A percentile compares a stretch with the other conserved stretches of the same genome.
Evolutionary conservation across 805 yeast genomes (phyloP).

Genomic region (Starmerella apis): DNA sequence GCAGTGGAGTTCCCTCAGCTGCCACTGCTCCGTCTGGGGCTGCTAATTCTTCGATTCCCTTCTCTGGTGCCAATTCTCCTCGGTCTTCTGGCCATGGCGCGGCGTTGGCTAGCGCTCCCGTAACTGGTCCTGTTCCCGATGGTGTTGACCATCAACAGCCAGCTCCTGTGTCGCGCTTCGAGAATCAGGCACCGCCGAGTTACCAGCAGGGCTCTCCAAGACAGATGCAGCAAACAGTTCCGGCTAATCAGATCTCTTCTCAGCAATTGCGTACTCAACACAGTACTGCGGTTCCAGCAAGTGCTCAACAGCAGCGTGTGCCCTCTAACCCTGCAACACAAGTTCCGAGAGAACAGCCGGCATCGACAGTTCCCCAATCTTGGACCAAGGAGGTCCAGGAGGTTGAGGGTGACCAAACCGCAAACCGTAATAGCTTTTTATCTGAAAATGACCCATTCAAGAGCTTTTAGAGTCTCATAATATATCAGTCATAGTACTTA

Average conservation of each 20-base stretch:
- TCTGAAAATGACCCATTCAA: constrained; percentile 7
- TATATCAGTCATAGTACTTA: too few relatives aligned
- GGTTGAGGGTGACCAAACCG: not conserved
- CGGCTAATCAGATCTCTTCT: not conserved
- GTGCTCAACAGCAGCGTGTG: too few relatives aligned
- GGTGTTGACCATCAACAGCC: too few relatives aligned
- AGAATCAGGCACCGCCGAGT: too few relatives aligned
- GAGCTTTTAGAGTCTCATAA: constrained; percentile 1
- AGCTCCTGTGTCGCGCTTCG: too few relatives aligned
- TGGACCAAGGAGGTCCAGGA: not conserved
- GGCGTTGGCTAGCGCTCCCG: too few relatives aligned
- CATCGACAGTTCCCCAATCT: not conserved
- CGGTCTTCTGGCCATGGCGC: not conserved
- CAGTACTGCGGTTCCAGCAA: not conserved
- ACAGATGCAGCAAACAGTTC: not conserved
- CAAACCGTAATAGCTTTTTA: not conserved
- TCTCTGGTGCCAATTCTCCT: not conserved
- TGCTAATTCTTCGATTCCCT: too few relatives aligned
- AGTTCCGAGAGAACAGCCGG: not conserved
- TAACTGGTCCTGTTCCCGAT: too few relatives aligned
- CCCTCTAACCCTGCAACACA: not conserved
- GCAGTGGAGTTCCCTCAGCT: not conserved
- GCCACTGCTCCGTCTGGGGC: too few relatives aligned
- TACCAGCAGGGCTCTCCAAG: not conserved
- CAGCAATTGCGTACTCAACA: not conserved